Base-by-base conservation (phyloP, 2,329 filamentous ascomycete species). In the Chrysoporthe puriensis region DNA sequence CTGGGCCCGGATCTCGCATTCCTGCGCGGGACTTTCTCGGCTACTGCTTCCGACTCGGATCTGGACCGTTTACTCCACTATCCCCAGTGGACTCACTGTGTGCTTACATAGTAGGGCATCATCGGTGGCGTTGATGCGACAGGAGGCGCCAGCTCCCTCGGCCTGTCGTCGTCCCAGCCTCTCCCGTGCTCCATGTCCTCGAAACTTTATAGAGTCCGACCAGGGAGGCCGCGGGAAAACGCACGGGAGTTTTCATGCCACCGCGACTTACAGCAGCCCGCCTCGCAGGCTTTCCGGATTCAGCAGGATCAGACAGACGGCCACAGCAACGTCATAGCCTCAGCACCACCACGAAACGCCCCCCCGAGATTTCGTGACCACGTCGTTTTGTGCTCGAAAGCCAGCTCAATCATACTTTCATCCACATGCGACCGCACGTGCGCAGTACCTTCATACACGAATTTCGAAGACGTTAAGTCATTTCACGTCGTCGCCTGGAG, bases 321-420 rank as follows among this genome's bases (percentile, higher is more conserved):
- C 42, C 46, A 58, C 62, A 66, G 21, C 32, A 61, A 61, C 64
- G 67, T 69, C 64, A 69, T 62, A 69, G 32, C 44, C 43, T 40
- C 64, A 50, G 40, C 44, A 26, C 52, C 48, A 44, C n/a, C 9
- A 63, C 62, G 58, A 21, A 16, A 36, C 26, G 36, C 44, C 6
- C 13, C 6, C 13, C 40, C 40, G 26, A 6, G 3, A 2, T 14
- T 6, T 46, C 50, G 34, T 43, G 14, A 40, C n/a, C 13, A 46
- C 46, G 26, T 26, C 61, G 52, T 61, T 16, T 44, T 54, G 58
- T 42, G 5, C 8, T 42, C 13, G 2, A 43, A 14, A 54, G 5
- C 21, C 14, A 18, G 16, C 11, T 36, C 4, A 18, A 18, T 5
- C 43, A 34, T 42, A 42, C 8, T 42, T 56, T 48, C 61, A n/a